A percentile compares a stretch with the other conserved stretches of the same genome.
Conservation (phyloP, 371 early-diverging fungal species). For the Mortierella sp. region DNA sequence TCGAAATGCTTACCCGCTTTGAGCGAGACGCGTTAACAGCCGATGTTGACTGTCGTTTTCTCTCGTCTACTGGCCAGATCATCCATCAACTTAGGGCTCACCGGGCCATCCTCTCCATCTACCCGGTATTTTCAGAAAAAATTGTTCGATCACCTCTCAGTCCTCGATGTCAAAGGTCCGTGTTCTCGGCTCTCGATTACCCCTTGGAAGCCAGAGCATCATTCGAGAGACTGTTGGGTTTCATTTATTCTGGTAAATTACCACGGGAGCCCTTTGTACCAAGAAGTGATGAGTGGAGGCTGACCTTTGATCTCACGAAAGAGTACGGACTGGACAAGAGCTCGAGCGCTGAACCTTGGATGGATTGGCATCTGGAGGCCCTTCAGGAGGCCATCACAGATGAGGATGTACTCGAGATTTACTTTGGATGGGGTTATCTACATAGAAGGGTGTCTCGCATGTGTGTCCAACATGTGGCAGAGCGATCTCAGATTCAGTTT, state of each 20-base stretch:
- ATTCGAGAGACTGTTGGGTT: constrained; percentile 27
- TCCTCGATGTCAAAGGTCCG: constrained; percentile 5
- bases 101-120: constrained; percentile 39
- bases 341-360: constrained; percentile 17
- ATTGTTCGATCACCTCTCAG: constrained; percentile 14
- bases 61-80: constrained; percentile 12
- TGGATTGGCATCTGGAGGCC: constrained; percentile 23
- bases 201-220: constrained; percentile 6
- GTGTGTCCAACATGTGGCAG: constrained; percentile 26
- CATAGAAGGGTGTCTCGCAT: constrained; percentile 8
- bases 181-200: constrained; percentile 6
- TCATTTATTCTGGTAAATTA: constrained; percentile 40
- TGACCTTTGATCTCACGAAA: constrained; percentile 13
- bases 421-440: constrained; percentile 34
- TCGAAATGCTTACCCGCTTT: constrained; percentile 49
- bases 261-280: constrained; percentile 20
- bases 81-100: constrained; percentile 25
- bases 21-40: constrained; percentile 18
- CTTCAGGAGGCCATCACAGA: constrained; percentile 24
- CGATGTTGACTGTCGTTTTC: constrained; percentile 29
- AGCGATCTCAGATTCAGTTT: constrained; percentile 21
- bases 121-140: constrained; percentile 30
- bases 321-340: constrained; percentile 28
- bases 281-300: constrained; percentile 23
- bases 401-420: constrained; percentile 39